Percentiles rank a stretch among this genome's conserved stretches.
phyloP scores from a whole-genome alignment of 305 asterid genomes.

The Fraxinus dipetala region DNA sequence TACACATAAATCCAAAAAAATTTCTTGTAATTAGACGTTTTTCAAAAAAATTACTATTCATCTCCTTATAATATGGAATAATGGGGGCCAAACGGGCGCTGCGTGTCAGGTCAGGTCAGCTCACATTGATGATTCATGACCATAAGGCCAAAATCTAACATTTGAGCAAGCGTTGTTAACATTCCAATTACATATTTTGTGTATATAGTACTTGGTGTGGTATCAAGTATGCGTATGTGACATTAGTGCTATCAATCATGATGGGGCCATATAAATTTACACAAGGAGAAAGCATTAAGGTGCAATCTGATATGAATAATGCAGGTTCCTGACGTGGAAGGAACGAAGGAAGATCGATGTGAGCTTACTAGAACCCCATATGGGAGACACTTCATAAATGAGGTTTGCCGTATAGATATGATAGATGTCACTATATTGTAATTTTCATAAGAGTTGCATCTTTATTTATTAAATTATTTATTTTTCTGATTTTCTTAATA shows the following conservation, averaged over 20 bases:
- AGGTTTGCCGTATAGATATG: conserved; percentile 34
- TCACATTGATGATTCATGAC: background rate
- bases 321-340: conserved; percentile 89
- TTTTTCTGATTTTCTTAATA: conserved; percentile 1
- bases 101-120: background rate
- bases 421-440: background rate
- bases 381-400: conserved; percentile 61
- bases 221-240: background rate
- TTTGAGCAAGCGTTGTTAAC: background rate
- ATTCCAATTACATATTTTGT: background rate
- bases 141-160: background rate
- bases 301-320: conserved; percentile 7
- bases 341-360: conserved; percentile 58
- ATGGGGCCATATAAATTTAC: background rate
- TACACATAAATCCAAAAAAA: no score
- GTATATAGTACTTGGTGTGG: background rate
- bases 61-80: no score
- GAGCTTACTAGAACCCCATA: conserved; percentile 80
- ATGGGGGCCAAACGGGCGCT: no score
- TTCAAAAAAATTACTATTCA: no score
- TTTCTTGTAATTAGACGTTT: no score
- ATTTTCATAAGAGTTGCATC: background rate
- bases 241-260: background rate
- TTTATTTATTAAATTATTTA: background rate
- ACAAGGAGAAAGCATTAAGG: background rate